Evolutionary conservation across 495 filamentous ascomycete species (phyloP).

Genomic region (Xylaria cubensis): DNA sequence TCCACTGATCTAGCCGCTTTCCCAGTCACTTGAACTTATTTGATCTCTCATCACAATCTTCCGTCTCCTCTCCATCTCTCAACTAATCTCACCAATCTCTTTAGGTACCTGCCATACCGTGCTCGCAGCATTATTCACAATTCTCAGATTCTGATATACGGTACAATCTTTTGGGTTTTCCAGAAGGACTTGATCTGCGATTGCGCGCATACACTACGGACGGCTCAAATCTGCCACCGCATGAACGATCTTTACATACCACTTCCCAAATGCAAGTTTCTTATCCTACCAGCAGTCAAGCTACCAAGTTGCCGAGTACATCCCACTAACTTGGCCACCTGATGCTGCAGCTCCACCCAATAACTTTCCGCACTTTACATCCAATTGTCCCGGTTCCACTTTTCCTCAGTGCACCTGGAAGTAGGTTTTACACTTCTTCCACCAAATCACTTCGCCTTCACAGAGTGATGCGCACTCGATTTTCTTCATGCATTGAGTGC

Average conservation of each 20-base stretch:
- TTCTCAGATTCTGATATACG: background rate
- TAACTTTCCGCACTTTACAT: background rate
- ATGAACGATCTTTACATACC: no score
- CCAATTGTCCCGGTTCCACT: background rate
- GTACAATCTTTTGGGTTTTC: background rate
- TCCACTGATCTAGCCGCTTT: background rate
- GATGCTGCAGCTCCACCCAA: background rate
- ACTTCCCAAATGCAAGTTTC: background rate
- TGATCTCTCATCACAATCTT: background rate
- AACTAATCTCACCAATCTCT: background rate
- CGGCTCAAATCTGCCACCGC: background rate
- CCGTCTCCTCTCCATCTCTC: background rate
- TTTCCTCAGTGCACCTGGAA: background rate
- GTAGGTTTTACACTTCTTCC: background rate
- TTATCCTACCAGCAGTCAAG: background rate
- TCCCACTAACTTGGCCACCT: background rate
- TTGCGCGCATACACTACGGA: background rate
- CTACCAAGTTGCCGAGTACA: background rate
- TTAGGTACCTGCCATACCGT: background rate
- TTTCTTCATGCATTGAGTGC: background rate
- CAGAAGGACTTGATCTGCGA: background rate
- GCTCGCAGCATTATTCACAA: background rate
- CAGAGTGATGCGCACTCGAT: background rate
- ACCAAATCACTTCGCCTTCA: background rate
- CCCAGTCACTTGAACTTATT: background rate